Evolutionary conservation across 345 rosid genomes (phyloP), one percentile per base, ranked within the genome.

Genomic region (Corchorus capsularis): DNA sequence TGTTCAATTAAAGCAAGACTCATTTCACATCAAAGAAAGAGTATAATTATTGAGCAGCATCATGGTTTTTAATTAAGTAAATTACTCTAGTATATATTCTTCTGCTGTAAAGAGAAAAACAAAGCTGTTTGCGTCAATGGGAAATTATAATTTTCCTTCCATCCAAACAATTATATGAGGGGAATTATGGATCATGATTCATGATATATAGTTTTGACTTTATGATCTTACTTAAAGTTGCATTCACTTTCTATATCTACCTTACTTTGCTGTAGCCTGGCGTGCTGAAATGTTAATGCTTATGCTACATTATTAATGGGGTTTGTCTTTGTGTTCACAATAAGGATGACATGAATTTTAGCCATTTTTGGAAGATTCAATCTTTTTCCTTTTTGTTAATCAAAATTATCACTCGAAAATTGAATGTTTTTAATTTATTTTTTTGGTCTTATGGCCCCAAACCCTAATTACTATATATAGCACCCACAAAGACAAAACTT

Each of bases 131-230:
- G 37, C n/a, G 4, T 55, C 55, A 63, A 59, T 59, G 63, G 27
- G 27, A 20, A 9, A 10, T 8, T 41, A 22, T 16, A 6, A 17
- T 37, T 2, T 22, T 27, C 35, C 6, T 6, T n/a, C 8, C 52
- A 22, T 10, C 17, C 27, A 59, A 64, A 75, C 69, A 60, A 75
- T 71, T 53, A 71, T 66, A 52, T 5, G 63, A 54, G 59, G 59
- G 47, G 45, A 72, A 81, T 79, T 49, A 81, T 83, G 75, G 73
- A 56, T 69, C 75, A 75, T 81, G 54, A 80, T 73, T 69, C 75
- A 75, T 81, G 54, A 80, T 73, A 54, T 39, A 20, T 62, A 6
- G 56, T 13, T 73, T 73, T 62, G 74, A 39, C 69, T 69, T 69
- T 47, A 56, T 73, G 57, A 65, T 80, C 49, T 41, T 46, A 59